phyloP scores from a whole-genome alignment of 257 asterid species.

The Rauvolfia tetraphylla region DNA sequence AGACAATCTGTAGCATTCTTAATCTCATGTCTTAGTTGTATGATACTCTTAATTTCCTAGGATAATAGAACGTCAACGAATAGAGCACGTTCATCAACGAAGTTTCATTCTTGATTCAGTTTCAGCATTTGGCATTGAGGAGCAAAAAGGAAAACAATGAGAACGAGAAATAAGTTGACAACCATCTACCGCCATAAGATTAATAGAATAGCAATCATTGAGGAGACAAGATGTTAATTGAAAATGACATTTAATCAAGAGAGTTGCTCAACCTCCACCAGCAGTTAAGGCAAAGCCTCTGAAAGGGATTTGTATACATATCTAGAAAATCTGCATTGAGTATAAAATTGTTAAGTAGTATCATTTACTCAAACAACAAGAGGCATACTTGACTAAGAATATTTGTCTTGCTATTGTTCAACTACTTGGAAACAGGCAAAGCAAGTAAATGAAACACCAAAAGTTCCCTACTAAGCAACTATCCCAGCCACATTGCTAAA shows the following conservation, averaged over 20 bases:
- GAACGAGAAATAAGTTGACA: not conserved
- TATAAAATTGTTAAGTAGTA: conserved; percentile 1
- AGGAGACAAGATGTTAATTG: not conserved
- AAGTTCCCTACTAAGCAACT: not conserved
- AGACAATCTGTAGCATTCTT: not conserved
- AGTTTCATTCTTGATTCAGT: not conserved
- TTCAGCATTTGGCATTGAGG: not conserved
- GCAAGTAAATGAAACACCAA: not conserved
- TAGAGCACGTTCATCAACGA: not conserved
- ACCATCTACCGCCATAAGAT: not conserved
- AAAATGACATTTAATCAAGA: not conserved
- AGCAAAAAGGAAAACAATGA: not conserved
- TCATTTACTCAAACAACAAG: not conserved
- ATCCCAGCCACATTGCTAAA: conserved; percentile 13
- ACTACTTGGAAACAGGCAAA: not conserved
- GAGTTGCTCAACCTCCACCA: not conserved
- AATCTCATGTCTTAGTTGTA: not conserved
- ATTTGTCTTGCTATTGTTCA: not conserved
- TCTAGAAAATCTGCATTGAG: not conserved
- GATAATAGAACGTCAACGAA: not conserved
- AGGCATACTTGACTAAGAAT: not conserved
- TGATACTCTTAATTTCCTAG: not conserved
- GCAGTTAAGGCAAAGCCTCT: not conserved
- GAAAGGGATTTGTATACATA: not conserved
- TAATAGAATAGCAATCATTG: not conserved